A percentile compares a stretch with the other conserved stretches of the same genome.
Evolutionary conservation across 2,329 filamentous ascomycete species (phyloP).

Genomic region (Ceratocystiopsis sp.): DNA sequence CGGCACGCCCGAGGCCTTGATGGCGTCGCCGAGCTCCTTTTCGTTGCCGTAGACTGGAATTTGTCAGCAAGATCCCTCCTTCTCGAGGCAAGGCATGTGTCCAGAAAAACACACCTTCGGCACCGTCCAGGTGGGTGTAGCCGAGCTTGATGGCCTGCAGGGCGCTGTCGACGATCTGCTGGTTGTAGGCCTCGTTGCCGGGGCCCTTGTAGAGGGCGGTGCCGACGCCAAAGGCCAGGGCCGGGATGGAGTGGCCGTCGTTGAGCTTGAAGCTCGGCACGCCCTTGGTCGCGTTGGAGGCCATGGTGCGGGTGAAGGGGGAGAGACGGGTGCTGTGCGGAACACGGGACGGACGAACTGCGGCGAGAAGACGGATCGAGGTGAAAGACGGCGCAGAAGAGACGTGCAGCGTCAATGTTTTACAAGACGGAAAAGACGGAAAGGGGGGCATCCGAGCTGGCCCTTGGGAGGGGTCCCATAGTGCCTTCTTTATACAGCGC

Average conservation of each 20-base stretch:
- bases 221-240: constrained; percentile 58
- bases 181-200: constrained; percentile 31
- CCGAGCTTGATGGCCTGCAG: constrained; percentile 51
- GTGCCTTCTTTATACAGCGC: too few relatives aligned
- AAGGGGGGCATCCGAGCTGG: too few relatives aligned
- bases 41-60: constrained; percentile 41
- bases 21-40: constrained; percentile 52
- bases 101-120: constrained; percentile 29
- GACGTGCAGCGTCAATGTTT: too few relatives aligned
- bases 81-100: too few relatives aligned
- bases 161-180: constrained; percentile 29
- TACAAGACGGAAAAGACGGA: too few relatives aligned
- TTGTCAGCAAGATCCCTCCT: too few relatives aligned
- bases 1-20: constrained; percentile 47
- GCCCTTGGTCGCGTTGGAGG: constrained; percentile 7
- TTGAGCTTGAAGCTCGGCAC: constrained; percentile 51
- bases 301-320: not conserved
- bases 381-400: too few relatives aligned
- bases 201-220: constrained; percentile 46
- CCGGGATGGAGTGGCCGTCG: constrained; percentile 55
- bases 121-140: constrained; percentile 58
- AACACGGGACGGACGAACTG: not conserved
- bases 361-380: not conserved
- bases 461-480: too few relatives aligned
- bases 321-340: not conserved